Evolutionary conservation across 495 filamentous ascomycete species (phyloP), one percentile per base, ranked within the genome.

Genomic region (Xylaria acuta): DNA sequence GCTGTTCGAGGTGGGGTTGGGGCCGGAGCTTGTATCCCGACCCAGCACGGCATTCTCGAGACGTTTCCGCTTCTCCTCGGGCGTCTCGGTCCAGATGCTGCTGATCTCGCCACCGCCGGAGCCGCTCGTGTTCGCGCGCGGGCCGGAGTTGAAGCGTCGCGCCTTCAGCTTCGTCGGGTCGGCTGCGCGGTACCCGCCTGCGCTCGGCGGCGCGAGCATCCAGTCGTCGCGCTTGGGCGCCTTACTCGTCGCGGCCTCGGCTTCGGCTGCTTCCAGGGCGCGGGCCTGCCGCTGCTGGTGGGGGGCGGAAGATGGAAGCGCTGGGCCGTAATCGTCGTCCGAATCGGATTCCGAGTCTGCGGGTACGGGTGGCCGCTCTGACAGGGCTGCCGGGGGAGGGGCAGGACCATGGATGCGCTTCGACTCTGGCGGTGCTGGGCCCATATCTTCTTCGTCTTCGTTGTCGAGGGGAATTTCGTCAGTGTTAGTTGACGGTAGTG

Each of bases 61-160:
- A 22, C 96, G 85, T 77, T 91, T 89, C 66, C 90, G 88, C 77
- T 96, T 97, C 78, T 98, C 88, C 75, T 95, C 93, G 1, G 95
- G 93, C 6, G 93, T 97, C 77, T 99, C 96, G 0, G 93, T 94
- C 96, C 96, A 99, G 30, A 94, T 86, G 11, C 90, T 86, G 74
- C 84, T 87, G 68, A 91, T 78, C 43, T 86, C 83, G 53, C 77
- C 74, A 4, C 86, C 87, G n/a, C 30, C 71, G 43, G 27, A 67
- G 64, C 60, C 69, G 69, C 38, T 67, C 54, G 25, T 59, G 75
- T 27, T 77, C 73, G 70, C 72, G 70, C 49, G 79, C n/a, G 76
- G 76, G 2, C 93, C 91, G 3, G 89, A 91, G 66, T 91, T 90
- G 84, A 99, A 99, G 75, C 94, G 94, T 51, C 95, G 92, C 77